Percentiles rank a stretch among this genome's conserved stretches.
phyloP scores from a whole-genome alignment of 768 basidiomycete genomes.

The Pisolithus sp. region DNA sequence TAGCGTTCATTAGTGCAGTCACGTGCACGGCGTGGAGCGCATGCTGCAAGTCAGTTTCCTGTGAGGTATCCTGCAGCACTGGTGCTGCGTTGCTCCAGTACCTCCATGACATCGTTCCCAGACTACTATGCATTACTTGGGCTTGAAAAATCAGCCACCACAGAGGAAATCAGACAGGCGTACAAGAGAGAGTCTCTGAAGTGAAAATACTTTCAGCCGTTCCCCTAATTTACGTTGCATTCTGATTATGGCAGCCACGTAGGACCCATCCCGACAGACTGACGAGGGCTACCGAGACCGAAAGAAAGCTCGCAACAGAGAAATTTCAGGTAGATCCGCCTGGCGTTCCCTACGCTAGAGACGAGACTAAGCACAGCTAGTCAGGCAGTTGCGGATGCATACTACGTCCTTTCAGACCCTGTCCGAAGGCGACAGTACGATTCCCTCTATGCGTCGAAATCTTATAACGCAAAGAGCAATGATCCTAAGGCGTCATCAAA shows the following conservation, averaged over 20 bases:
- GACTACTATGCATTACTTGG: slow-evolving; percentile 70
- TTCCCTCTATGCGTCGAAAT: slow-evolving; percentile 49
- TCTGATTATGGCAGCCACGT: slow-evolving; percentile 16
- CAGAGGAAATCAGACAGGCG: slow-evolving; percentile 68
- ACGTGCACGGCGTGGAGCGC: too few species aligned
- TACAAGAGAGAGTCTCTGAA: slow-evolving; percentile 77
- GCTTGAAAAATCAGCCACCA: slow-evolving; percentile 49
- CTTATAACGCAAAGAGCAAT: slow-evolving; percentile 43
- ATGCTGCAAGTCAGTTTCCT: background rate
- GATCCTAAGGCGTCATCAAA: slow-evolving; percentile 62
- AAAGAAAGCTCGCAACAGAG: slow-evolving; percentile 74
- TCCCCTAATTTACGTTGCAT: background rate
- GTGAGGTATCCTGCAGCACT: slow-evolving; percentile 10
- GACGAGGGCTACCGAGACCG: slow-evolving; percentile 58
- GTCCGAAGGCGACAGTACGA: slow-evolving; percentile 71
- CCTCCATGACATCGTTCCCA: slow-evolving; percentile 66
- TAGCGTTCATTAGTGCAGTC: background rate
- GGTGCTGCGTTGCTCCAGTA: slow-evolving; percentile 1
- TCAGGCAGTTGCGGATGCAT: slow-evolving; percentile 87
- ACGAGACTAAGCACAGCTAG: background rate
- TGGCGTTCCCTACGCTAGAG: background rate
- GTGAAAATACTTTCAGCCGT: slow-evolving; percentile 28
- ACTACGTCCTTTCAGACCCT: slow-evolving; percentile 85
- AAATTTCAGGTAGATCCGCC: slow-evolving; percentile 62
- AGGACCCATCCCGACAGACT: slow-evolving; percentile 90